phyloP scores from a whole-genome alignment of 495 filamentous ascomycete genomes.

The Haplographium delicatum region DNA sequence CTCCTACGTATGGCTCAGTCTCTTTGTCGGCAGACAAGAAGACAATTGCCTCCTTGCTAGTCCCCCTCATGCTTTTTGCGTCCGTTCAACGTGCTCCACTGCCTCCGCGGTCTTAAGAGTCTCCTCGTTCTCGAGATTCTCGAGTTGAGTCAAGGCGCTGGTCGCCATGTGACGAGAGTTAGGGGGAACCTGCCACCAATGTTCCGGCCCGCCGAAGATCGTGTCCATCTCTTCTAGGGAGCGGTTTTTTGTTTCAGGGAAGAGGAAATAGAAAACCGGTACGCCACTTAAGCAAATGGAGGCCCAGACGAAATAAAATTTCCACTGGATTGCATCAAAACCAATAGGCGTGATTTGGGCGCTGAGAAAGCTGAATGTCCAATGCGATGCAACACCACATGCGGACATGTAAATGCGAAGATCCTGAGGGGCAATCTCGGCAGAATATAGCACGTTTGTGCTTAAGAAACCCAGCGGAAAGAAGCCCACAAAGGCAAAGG shows the following conservation, averaged over 20 bases:
- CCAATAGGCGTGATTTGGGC: conserved; percentile 53
- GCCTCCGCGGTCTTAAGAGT: no score
- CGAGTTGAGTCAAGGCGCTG: no score
- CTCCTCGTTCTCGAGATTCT: no score
- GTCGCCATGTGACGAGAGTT: no score
- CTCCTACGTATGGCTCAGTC: no score
- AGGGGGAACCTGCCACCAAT: neutral
- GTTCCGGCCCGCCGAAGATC: conserved; percentile 37
- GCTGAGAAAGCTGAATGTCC: conserved; percentile 47
- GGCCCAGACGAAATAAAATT: conserved; percentile 60
- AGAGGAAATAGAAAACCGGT: conserved; percentile 53
- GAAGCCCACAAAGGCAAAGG: conserved; percentile 51
- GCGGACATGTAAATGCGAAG: conserved; percentile 50
- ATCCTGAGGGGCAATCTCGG: conserved; percentile 48
- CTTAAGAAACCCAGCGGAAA: conserved; percentile 55
- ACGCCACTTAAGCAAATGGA: conserved; percentile 48
- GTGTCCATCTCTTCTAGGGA: conserved; percentile 61
- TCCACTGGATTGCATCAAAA: conserved; percentile 51
- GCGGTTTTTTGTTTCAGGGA: conserved; percentile 50
- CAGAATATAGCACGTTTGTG: conserved; percentile 52
- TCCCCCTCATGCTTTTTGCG: no score
- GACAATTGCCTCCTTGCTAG: no score
- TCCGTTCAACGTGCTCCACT: no score
- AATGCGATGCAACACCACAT: conserved; percentile 45
- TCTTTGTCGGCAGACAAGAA: no score